Conservation (phyloP, 257 asterid genomes). For the Primulina tabacum region DNA sequence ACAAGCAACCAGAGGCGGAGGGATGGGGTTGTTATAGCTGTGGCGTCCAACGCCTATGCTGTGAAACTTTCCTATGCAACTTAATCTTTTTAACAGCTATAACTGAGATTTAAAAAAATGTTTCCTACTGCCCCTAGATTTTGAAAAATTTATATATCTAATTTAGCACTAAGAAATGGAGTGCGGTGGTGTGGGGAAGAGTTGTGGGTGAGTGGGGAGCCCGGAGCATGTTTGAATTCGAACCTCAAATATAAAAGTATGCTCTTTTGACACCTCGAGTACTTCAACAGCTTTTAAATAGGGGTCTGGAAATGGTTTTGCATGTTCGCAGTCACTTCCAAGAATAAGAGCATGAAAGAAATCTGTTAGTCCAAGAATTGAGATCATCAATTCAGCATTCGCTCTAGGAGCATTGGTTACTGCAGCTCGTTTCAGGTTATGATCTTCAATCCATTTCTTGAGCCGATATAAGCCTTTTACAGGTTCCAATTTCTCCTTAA, state of each 20-base stretch:
- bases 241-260: constrained; percentile 85
- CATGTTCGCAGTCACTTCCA: constrained; percentile 81
- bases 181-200: too few species aligned
- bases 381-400: constrained; percentile 80
- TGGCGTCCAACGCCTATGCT: too few species aligned
- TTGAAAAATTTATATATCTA: neutral
- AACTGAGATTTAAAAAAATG: too few species aligned
- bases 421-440: constrained; percentile 85
- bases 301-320: constrained; percentile 92
- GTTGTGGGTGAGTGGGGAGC: too few species aligned
- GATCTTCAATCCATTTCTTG: constrained; percentile 84
- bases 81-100: neutral
- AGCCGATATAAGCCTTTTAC: constrained; percentile 63
- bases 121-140: too few species aligned
- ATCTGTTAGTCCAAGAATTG: constrained; percentile 76
- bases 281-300: constrained; percentile 84
- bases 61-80: neutral
- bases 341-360: constrained; percentile 67
- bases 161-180: too few species aligned
- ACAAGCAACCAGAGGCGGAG: neutral
- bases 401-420: constrained; percentile 89
- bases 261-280: constrained; percentile 82
- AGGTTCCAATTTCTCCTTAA: constrained; percentile 65
- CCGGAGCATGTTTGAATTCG: constrained; percentile 19
- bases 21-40: neutral